phyloP scores from a whole-genome alignment of 371 early-diverging fungal genomes.

The Syncephalastrum contaminatum region DNA sequence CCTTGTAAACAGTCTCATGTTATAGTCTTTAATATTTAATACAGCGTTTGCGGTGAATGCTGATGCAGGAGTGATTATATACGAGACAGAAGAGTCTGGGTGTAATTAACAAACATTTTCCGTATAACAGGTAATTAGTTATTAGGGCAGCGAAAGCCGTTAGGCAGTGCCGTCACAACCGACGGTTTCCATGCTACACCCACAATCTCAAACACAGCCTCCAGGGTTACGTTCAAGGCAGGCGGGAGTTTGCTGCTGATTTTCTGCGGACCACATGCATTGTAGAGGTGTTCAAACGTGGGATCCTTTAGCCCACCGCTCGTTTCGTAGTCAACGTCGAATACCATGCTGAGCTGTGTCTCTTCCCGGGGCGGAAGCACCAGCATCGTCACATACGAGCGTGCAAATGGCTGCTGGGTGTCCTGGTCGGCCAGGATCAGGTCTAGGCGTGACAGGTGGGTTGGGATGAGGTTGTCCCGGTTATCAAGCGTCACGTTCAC shows the following conservation, averaged over 20 bases:
- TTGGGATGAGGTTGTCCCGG: slow-evolving; percentile 11
- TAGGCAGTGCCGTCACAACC: slow-evolving; percentile 20
- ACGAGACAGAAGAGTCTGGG: too few relatives aligned
- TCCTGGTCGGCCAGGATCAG: slow-evolving; percentile 14
- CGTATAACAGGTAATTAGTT: slow-evolving; percentile 1
- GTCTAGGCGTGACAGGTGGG: slow-evolving; percentile 10
- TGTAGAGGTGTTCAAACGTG: slow-evolving; percentile 14
- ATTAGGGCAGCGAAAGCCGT: slow-evolving; percentile 32
- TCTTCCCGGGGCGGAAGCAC: neutral
- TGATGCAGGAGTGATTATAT: too few relatives aligned
- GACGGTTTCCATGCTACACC: slow-evolving; percentile 40
- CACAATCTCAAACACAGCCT: slow-evolving; percentile 32
- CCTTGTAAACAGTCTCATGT: too few relatives aligned
- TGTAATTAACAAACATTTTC: too few relatives aligned
- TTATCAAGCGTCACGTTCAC: slow-evolving; percentile 19
- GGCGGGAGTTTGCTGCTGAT: slow-evolving; percentile 12
- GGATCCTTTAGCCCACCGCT: slow-evolving; percentile 5
- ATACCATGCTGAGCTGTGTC: neutral
- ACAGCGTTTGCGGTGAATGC: too few relatives aligned
- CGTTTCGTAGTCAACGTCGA: slow-evolving; percentile 1
- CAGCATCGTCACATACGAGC: slow-evolving; percentile 1
- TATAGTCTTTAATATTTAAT: too few relatives aligned
- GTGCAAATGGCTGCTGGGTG: slow-evolving; percentile 16
- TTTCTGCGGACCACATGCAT: slow-evolving; percentile 17
- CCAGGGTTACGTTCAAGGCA: slow-evolving; percentile 24